Conservation (phyloP, 73 alveolate species). For the Paraurostyla sp. region DNA sequence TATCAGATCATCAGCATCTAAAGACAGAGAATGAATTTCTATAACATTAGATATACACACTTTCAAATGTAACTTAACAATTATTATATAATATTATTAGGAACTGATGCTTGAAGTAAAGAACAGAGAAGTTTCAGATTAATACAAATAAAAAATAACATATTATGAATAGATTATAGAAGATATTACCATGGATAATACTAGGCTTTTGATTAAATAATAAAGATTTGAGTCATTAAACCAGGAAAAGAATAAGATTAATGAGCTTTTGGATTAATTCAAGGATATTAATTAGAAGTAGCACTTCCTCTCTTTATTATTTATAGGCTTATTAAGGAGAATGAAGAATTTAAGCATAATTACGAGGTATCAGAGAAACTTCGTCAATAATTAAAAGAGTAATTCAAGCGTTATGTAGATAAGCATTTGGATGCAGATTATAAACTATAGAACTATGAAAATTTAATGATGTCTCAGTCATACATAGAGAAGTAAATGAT, state of each 20-base stretch:
- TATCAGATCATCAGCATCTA: neutral
- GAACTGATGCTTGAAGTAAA: neutral
- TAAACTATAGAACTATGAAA: neutral
- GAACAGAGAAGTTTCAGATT: neutral
- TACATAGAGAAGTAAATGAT: neutral
- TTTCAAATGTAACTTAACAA: neutral
- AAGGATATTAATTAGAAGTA: slow-evolving; percentile 7
- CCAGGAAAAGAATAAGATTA: neutral
- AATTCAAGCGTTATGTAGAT: neutral
- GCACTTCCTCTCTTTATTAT: neutral
- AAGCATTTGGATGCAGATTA: neutral
- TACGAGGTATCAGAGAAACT: slow-evolving; percentile 30
- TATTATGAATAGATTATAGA: slow-evolving; percentile 2
- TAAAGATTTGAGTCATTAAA: neutral
- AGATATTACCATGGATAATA: slow-evolving; percentile 1
- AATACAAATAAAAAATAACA: neutral
- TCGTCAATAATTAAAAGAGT: neutral
- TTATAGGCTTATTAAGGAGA: neutral
- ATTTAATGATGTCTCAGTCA: neutral
- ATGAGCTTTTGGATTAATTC: slow-evolving; percentile 2
- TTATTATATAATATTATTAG: neutral
- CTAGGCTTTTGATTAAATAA: neutral
- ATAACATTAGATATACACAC: slow-evolving; percentile 11
- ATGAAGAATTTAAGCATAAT: slow-evolving; percentile 14
- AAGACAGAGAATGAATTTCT: slow-evolving; percentile 27